Evolutionary conservation across 2,329 filamentous ascomycete genomes (phyloP).

Genomic region (Paecilomyces sp.): DNA sequence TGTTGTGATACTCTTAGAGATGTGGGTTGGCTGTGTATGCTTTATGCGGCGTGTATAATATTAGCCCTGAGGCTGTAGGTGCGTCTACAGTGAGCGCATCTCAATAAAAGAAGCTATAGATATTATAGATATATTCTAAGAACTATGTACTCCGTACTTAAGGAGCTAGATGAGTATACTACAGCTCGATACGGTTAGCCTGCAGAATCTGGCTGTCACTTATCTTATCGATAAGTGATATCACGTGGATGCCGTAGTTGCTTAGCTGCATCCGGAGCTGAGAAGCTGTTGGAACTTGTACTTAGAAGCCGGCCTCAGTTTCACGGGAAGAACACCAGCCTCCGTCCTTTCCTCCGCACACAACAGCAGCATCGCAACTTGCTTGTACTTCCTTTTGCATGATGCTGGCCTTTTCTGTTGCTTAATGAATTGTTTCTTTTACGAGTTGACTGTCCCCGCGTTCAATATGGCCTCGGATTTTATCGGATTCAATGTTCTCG

Average conservation of each 20-base stretch:
- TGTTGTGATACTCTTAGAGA: neutral
- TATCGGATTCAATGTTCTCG: conserved; percentile 67
- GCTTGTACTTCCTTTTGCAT: neutral
- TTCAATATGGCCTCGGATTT: conserved; percentile 60
- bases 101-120: neutral
- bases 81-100: neutral
- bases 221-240: conserved; percentile 9
- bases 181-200: neutral
- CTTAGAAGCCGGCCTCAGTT: neutral
- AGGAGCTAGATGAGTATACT: too few species aligned
- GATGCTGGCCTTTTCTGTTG: conserved; percentile 1
- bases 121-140: neutral
- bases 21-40: neutral
- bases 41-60: neutral
- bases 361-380: neutral
- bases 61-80: neutral
- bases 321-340: neutral
- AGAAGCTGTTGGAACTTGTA: neutral
- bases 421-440: neutral
- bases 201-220: neutral
- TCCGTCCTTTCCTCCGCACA: neutral
- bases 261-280: neutral
- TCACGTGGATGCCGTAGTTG: conserved; percentile 2
- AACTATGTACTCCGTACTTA: neutral
- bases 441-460: conserved; percentile 1